Conservation (phyloP, 139 green algal genomes). For the Eudorina sp. region DNA sequence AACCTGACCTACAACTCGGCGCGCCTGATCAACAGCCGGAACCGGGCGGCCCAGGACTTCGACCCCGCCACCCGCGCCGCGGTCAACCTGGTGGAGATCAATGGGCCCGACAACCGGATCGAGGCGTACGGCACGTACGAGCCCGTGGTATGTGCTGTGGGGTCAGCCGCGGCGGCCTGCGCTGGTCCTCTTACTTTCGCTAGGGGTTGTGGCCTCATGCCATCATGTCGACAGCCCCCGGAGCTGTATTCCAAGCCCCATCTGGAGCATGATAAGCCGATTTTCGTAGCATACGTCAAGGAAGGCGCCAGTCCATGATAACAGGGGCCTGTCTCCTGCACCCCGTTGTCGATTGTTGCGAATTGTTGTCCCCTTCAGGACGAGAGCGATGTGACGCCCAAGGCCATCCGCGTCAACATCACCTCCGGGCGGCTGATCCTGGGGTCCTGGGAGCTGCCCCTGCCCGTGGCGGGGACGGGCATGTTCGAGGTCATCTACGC, state of each 20-base stretch:
- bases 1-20: not conserved
- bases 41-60: slow-evolving; percentile 30
- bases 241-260: no score
- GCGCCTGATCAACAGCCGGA: slow-evolving; percentile 13
- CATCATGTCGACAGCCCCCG: no score
- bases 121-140: slow-evolving; percentile 42
- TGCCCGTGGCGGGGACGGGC: slow-evolving; percentile 50
- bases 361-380: no score
- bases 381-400: not conserved
- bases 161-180: no score
- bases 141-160: slow-evolving; percentile 20
- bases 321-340: no score
- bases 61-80: slow-evolving; percentile 27
- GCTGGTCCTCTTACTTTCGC: no score
- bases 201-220: no score
- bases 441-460: slow-evolving; percentile 39
- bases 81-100: slow-evolving; percentile 26
- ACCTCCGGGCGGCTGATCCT: slow-evolving; percentile 28
- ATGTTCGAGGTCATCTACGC: slow-evolving; percentile 54
- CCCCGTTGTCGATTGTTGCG: no score
- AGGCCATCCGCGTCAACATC: slow-evolving; percentile 46
- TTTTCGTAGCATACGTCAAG: no score
- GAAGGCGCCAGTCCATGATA: no score
- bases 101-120: slow-evolving; percentile 28
- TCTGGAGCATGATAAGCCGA: no score